These are phyloP conservation scores for Cyclocybe cylindracea DNA, from an alignment of 768 basidiomycete species.

Conservation along the genomic window DNA sequence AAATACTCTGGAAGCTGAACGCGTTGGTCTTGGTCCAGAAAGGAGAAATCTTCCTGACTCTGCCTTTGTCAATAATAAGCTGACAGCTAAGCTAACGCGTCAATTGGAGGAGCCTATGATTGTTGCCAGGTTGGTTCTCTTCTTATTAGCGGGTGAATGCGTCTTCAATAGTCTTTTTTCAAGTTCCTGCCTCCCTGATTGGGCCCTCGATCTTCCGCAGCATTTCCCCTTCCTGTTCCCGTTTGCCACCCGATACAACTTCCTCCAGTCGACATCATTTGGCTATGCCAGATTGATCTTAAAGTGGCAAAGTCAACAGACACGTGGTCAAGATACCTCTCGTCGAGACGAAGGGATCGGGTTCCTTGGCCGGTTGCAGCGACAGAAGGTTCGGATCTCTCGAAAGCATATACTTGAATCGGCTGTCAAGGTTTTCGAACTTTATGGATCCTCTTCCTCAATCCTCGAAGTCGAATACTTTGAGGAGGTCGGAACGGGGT, in stretches of 20 bases:
- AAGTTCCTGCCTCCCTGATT: conserved; percentile 95
- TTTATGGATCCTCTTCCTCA: conserved; percentile 93
- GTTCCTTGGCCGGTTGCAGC: conserved; percentile 87
- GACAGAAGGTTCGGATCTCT: conserved; percentile 97
- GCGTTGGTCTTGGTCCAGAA: conserved; percentile 48
- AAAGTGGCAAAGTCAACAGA: conserved; percentile 92
- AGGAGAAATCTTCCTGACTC: conserved; percentile 71
- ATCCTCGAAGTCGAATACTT: conserved; percentile 98
- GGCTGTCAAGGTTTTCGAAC: conserved; percentile 93
- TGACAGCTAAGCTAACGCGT: conserved; percentile 95
- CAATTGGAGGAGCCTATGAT: conserved; percentile 99
- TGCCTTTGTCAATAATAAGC: conserved; percentile 95
- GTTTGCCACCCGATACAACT: conserved; percentile 95
- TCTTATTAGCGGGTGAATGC: neutral
- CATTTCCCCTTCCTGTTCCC: conserved; percentile 99
- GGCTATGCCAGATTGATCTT: conserved; percentile 95
- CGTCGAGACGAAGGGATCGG: conserved; percentile 90
- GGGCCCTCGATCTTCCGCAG: conserved; percentile 94
- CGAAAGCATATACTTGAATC: conserved; percentile 94
- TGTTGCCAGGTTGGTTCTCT: conserved; percentile 77
- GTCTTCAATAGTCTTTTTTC: neutral
- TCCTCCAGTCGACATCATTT: conserved; percentile 96
- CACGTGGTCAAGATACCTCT: conserved; percentile 73
- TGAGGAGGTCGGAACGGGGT: conserved; percentile 96
- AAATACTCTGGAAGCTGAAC: conserved; percentile 72